Base-by-base conservation (phyloP, 2,329 filamentous ascomycete genomes). In the Pseudogymnoascus sp. region DNA sequence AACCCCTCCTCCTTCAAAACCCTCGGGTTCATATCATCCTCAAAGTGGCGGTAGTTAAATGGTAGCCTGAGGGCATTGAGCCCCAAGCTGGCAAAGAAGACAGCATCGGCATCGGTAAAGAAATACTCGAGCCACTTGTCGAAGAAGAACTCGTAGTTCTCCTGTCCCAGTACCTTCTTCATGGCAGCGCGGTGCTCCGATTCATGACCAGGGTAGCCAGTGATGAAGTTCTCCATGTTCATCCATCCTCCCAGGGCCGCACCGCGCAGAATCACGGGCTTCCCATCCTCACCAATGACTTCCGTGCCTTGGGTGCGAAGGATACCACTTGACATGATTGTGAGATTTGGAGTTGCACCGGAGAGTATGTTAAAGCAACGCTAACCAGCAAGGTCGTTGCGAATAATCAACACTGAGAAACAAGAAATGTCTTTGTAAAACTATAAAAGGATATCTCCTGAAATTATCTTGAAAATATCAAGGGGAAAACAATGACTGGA, bases 81-180 rank as follows among this genome's bases (percentile, higher is more conserved):
- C 0, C 77, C 77, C 11, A 78, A 70, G 1, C 71, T 75, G 14
- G 77, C 75, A 61, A 80, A 78, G 71, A 80, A 81, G 51, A 75
- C 73, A n/a, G 79, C 79, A 61, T 81, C 79, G 5, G 70, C 71
- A 23, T 78, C 76, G 0, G 76, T 77, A 71, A 80, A 81, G 73
- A 80, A 80, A 67, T 80, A 76, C 39, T 79, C 72, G 4, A 80
- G 71, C 70, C 75, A 78, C 62, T 75, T 75, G 67, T 81, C 77
- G 69, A 81, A 80, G 72, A 81, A 80, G 71, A 75, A 80, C 34
- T 79, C 75, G 65, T 78, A 78, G 65, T 78, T 79, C 61, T 80
- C 74, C 23, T 71, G 64, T 0, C 79, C 79, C 1, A 81, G 71
- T 6, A 77, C 77, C 59, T 75, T 74, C 11, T 74, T 72, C 75